Percentiles rank a stretch among this genome's conserved stretches.
These are phyloP conservation scores for Rubus parviflorus DNA, from an alignment of 306 rosid genomes.

Conservation along the genomic window DNA sequence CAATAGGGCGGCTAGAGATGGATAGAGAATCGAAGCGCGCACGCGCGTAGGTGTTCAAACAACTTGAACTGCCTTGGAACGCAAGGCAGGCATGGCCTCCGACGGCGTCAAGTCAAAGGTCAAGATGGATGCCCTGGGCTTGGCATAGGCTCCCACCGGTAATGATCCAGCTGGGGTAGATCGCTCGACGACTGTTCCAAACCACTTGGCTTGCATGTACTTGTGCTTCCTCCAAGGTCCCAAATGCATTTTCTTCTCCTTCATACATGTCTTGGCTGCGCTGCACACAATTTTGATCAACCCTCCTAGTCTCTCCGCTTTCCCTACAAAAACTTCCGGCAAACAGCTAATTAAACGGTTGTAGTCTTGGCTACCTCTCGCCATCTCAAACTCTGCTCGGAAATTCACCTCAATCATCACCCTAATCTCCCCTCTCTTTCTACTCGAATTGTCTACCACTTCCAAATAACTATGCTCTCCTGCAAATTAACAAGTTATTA, in stretches of 20 bases:
- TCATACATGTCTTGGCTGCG: constrained; percentile 77
- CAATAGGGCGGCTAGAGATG: too few relatives aligned
- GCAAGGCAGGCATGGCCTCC: constrained; percentile 34
- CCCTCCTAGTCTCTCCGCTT: constrained; percentile 52
- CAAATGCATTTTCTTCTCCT: constrained; percentile 83
- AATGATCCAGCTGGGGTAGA: constrained; percentile 38
- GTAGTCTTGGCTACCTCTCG: constrained; percentile 63
- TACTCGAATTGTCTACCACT: constrained; percentile 45
- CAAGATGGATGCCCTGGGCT: constrained; percentile 68
- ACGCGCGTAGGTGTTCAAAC: background rate
- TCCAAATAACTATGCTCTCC: constrained; percentile 77
- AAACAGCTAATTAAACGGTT: constrained; percentile 44
- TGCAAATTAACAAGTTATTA: constrained; percentile 9
- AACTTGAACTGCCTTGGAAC: constrained; percentile 47
- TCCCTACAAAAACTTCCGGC: constrained; percentile 75
- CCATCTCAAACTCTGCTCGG: constrained; percentile 78
- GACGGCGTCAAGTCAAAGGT: constrained; percentile 60
- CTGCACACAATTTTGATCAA: constrained; percentile 66
- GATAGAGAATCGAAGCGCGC: too few relatives aligned
- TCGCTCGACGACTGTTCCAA: constrained; percentile 41
- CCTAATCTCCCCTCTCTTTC: constrained; percentile 41
- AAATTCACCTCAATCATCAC: constrained; percentile 69
- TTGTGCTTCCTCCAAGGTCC: constrained; percentile 86
- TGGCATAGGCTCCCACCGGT: constrained; percentile 24
- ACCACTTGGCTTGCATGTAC: constrained; percentile 91